Evolutionary conservation across 2,329 filamentous ascomycete genomes (phyloP).

Genomic region (Cordyceps tenuipes): DNA sequence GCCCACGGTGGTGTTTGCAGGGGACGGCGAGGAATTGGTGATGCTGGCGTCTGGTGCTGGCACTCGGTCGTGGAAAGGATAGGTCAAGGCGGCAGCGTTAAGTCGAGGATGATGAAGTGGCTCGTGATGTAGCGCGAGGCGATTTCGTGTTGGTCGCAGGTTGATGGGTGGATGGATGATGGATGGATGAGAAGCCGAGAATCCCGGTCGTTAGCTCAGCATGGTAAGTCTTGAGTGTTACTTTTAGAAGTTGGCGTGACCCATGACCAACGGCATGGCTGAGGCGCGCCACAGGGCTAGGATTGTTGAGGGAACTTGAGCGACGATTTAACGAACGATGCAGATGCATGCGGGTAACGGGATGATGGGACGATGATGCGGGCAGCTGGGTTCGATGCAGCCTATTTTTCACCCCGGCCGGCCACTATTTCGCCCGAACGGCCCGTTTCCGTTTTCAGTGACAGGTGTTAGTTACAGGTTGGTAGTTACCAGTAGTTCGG

Average conservation of each 20-base stretch:
- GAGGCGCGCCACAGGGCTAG: conserved; percentile 4
- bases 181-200: neutral
- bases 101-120: neutral
- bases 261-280: conserved; percentile 5
- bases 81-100: neutral
- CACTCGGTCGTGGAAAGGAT: neutral
- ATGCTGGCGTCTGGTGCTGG: neutral
- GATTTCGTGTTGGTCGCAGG: neutral
- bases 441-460: conserved; percentile 2
- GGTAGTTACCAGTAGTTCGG: neutral
- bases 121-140: neutral
- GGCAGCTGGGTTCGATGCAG: neutral
- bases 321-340: neutral
- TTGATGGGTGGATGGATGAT: neutral
- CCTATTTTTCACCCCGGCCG: neutral
- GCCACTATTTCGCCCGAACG: neutral
- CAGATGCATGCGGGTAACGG: neutral
- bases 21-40: neutral
- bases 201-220: conserved; percentile 2
- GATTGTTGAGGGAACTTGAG: neutral
- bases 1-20: conserved; percentile 4
- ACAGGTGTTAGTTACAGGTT: neutral
- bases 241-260: neutral
- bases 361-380: neutral
- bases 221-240: neutral